phyloP scores from a whole-genome alignment of 2,329 filamentous ascomycete species.

The Trichoderma endophyticum region DNA sequence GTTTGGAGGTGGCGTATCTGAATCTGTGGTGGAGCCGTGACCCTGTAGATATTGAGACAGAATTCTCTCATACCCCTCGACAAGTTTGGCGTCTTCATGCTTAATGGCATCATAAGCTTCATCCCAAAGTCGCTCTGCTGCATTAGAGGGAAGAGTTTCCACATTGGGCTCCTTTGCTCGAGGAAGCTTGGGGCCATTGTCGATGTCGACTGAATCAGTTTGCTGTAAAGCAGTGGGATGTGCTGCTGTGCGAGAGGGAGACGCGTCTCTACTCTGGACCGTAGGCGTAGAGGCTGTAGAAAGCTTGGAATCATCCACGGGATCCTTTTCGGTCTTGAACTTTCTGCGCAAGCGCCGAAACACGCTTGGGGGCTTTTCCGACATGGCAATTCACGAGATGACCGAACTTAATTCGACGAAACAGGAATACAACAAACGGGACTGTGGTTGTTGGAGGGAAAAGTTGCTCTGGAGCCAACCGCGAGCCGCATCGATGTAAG shows the following conservation, averaged over 20 bases:
- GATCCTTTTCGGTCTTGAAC: neutral
- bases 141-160: neutral
- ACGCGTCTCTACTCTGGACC: neutral
- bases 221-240: neutral
- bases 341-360: neutral
- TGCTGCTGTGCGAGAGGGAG: neutral
- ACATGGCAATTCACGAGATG: neutral
- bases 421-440: neutral
- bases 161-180: neutral
- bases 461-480: neutral
- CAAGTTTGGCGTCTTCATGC: slow-evolving; percentile 17
- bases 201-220: neutral
- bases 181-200: no score
- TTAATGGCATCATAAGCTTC: slow-evolving; percentile 24
- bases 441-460: neutral
- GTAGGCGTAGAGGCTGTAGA: neutral
- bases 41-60: slow-evolving; percentile 18
- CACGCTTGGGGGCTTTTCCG: neutral
- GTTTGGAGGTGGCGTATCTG: neutral
- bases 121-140: slow-evolving; percentile 21
- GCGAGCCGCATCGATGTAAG: neutral
- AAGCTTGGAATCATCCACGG: neutral
- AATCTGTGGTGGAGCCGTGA: neutral
- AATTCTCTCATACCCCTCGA: slow-evolving; percentile 25
- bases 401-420: neutral